Conservation (phyloP, 345 rosid species). For the Hibiscus syriacus region DNA sequence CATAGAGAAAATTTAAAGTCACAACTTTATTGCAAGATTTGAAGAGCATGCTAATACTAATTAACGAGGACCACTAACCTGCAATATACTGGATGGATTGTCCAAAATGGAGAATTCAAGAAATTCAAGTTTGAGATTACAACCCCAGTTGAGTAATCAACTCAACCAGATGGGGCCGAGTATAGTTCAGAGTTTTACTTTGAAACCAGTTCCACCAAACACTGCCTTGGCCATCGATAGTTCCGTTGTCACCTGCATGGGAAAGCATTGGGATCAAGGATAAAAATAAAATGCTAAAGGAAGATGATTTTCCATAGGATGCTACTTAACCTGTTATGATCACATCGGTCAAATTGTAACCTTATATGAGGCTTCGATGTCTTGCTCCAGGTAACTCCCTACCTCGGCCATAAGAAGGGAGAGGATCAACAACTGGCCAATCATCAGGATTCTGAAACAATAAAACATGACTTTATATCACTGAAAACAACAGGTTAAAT, state of each 20-base stretch:
- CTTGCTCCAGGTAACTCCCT: constrained; percentile 86
- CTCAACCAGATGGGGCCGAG: constrained; percentile 95
- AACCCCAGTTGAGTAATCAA: constrained; percentile 71
- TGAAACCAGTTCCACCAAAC: constrained; percentile 86
- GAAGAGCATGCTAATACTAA: constrained; percentile 4
- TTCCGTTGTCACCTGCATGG: constrained; percentile 81
- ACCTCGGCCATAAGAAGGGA: constrained; percentile 96
- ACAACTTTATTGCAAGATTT: constrained; percentile 23
- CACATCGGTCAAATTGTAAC: constrained; percentile 82
- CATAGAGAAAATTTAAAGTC: constrained; percentile 36
- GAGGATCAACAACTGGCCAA: constrained; percentile 94
- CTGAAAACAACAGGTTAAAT: background rate
- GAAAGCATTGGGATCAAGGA: constrained; percentile 13
- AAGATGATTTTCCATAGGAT: constrained; percentile 4
- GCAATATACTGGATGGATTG: constrained; percentile 95
- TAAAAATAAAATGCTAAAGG: constrained; percentile 1
- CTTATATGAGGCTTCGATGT: constrained; percentile 86
- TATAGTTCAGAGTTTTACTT: constrained; percentile 60
- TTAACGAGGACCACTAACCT: constrained; percentile 42
- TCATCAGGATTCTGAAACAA: constrained; percentile 54
- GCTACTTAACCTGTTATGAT: constrained; percentile 68
- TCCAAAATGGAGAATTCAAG: constrained; percentile 94
- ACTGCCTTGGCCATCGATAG: constrained; percentile 92
- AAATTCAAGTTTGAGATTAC: constrained; percentile 82
- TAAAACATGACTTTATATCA: background rate